A percentile compares a stretch with the other conserved stretches of the same genome.
Evolutionary conservation across 1,284 basidiomycete genomes (phyloP).

Genomic region (Schizophyllum commune): DNA sequence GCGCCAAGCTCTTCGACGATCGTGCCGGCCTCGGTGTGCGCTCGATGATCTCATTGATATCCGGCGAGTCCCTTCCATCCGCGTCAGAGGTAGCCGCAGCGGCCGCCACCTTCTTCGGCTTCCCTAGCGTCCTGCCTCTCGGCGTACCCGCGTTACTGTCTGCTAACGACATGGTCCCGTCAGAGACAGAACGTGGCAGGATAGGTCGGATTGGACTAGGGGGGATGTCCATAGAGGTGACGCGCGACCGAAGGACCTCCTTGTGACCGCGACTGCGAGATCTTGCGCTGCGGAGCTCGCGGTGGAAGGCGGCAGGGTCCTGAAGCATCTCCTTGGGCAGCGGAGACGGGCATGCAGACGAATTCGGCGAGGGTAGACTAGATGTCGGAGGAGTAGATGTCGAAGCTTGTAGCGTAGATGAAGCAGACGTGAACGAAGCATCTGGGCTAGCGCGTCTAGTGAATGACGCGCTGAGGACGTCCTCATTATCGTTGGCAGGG

Average conservation of each 20-base stretch:
- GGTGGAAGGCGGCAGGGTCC: not conserved
- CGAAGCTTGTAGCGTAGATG: not conserved
- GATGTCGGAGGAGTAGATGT: not conserved
- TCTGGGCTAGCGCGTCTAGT: not conserved
- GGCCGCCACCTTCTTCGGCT: conserved; percentile 10
- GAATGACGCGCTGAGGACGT: not conserved
- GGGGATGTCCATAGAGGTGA: conserved; percentile 3
- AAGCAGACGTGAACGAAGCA: not conserved
- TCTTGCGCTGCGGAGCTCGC: not conserved
- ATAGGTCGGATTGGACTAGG: conserved; percentile 1
- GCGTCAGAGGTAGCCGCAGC: not conserved
- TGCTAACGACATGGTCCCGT: conserved; percentile 8
- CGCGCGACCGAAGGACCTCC: conserved; percentile 7
- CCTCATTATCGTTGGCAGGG: not conserved
- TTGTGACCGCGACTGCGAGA: not conserved
- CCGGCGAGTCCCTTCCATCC: conserved; percentile 23
- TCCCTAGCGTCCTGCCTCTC: not conserved
- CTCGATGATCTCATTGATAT: conserved; percentile 38
- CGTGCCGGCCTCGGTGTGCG: conserved; percentile 27
- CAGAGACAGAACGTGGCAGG: not conserved
- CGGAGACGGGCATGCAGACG: not conserved
- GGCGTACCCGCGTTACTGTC: conserved; percentile 9
- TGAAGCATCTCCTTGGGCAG: not conserved
- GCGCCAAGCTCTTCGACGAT: not conserved
- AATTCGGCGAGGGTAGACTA: not conserved